These are phyloP conservation scores for Pseudoturritis turrita DNA, from an alignment of 345 rosid species.

Conservation along the genomic window DNA sequence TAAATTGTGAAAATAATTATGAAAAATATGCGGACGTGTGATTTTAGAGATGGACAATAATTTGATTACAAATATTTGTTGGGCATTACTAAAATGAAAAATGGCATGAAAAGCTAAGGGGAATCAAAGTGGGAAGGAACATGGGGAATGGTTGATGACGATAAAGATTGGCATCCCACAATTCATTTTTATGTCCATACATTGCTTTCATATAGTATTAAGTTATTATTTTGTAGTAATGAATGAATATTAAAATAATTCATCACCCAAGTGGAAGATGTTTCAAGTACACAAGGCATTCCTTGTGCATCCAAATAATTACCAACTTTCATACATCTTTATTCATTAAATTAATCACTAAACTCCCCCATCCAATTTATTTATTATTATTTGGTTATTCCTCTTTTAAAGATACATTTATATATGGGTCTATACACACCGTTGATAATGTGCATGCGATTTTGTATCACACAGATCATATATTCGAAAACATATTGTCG, in stretches of 20 bases:
- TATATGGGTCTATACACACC: background rate
- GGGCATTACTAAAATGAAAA: background rate
- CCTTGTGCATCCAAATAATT: slow-evolving; percentile 21
- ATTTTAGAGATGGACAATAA: background rate
- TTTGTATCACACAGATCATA: background rate
- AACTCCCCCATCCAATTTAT: background rate
- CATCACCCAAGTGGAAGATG: slow-evolving; percentile 23
- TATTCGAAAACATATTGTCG: background rate
- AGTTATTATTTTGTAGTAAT: background rate
- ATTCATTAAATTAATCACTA: background rate
- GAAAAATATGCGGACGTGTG: background rate
- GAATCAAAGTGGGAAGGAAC: slow-evolving; percentile 34
- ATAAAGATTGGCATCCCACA: slow-evolving; percentile 25
- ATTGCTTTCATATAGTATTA: background rate
- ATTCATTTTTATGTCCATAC: background rate
- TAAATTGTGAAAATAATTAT: background rate
- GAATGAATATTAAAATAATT: background rate
- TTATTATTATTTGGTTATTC: background rate
- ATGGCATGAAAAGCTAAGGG: background rate
- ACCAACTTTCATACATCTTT: slow-evolving; percentile 5
- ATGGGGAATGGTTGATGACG: slow-evolving; percentile 32
- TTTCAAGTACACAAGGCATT: slow-evolving; percentile 19
- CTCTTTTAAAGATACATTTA: background rate
- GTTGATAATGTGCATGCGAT: background rate
- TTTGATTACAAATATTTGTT: background rate